phyloP scores from a whole-genome alignment of 164 flowering plant species.

The Vitis cinerea region DNA sequence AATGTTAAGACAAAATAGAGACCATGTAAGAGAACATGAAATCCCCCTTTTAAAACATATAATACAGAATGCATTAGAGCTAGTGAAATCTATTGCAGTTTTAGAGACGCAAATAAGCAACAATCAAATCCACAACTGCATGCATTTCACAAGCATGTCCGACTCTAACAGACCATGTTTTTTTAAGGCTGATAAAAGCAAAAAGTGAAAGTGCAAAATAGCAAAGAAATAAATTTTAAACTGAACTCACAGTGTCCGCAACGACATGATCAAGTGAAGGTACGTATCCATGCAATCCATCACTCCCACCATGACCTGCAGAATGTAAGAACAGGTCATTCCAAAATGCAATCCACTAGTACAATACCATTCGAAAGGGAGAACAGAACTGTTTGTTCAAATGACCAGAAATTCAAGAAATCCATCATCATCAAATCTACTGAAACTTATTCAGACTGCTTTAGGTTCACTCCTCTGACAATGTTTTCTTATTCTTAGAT shows the following conservation, averaged over 20 bases:
- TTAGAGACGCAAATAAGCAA: too few relatives aligned
- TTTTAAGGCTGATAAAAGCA: too few relatives aligned
- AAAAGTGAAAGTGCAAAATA: neutral
- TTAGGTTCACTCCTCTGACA: too few relatives aligned
- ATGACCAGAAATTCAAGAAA: neutral
- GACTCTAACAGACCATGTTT: too few relatives aligned
- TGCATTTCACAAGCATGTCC: too few relatives aligned
- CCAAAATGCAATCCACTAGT: neutral
- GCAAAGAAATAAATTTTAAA: neutral
- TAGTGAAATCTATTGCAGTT: too few relatives aligned
- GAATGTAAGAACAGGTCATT: slow-evolving; percentile 1
- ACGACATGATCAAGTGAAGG: slow-evolving; percentile 97
- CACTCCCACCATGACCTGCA: slow-evolving; percentile 98
- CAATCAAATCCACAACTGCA: too few relatives aligned
- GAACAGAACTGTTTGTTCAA: neutral
- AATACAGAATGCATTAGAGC: too few relatives aligned
- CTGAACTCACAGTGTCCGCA: slow-evolving; percentile 83
- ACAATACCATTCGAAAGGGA: too few relatives aligned
- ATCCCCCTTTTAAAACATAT: too few relatives aligned
- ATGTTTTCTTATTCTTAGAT: neutral
- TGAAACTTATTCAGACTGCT: neutral
- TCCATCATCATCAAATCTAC: neutral
- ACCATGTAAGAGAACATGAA: too few relatives aligned
- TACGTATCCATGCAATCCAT: slow-evolving; percentile 97
- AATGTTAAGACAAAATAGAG: too few relatives aligned